Percentiles rank a stretch among this genome's conserved stretches.
These are phyloP conservation scores for Trichoderma simmonsii DNA, from an alignment of 2,329 filamentous ascomycete species.

Conservation along the genomic window DNA sequence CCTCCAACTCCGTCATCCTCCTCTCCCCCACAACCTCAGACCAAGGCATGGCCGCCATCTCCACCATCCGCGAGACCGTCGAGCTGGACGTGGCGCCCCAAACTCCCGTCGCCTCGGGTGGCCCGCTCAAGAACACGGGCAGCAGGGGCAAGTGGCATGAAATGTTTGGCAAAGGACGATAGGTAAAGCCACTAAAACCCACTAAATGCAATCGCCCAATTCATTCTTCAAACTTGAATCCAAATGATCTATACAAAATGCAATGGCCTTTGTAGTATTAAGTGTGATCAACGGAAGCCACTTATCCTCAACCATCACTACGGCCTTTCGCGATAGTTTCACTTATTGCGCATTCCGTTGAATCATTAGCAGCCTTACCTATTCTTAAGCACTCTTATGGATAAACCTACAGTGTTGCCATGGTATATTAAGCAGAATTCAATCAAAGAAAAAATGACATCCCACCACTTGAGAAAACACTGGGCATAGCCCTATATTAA, in stretches of 20 bases:
- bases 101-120: constrained; percentile 29
- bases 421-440: neutral
- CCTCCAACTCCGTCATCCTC: constrained; percentile 62
- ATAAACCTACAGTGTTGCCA: neutral
- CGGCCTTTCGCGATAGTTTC: neutral
- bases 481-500: neutral
- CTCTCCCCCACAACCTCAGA: constrained; percentile 36
- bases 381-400: neutral
- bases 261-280: neutral
- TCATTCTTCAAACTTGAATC: too few relatives aligned
- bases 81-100: constrained; percentile 51
- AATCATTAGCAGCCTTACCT: neutral
- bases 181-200: neutral
- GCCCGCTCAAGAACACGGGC: constrained; percentile 29
- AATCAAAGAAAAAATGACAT: neutral
- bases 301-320: neutral
- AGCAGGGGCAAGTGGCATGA: constrained; percentile 58
- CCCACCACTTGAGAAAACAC: neutral
- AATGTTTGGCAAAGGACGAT: constrained; percentile 49
- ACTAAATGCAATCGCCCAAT: too few relatives aligned
- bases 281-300: neutral
- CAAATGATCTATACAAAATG: too few relatives aligned
- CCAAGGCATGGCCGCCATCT: constrained; percentile 45
- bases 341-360: neutral
- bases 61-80: constrained; percentile 60